Conservation (phyloP, 495 filamentous ascomycete genomes). For the Hapsidospora chrysogenum region DNA sequence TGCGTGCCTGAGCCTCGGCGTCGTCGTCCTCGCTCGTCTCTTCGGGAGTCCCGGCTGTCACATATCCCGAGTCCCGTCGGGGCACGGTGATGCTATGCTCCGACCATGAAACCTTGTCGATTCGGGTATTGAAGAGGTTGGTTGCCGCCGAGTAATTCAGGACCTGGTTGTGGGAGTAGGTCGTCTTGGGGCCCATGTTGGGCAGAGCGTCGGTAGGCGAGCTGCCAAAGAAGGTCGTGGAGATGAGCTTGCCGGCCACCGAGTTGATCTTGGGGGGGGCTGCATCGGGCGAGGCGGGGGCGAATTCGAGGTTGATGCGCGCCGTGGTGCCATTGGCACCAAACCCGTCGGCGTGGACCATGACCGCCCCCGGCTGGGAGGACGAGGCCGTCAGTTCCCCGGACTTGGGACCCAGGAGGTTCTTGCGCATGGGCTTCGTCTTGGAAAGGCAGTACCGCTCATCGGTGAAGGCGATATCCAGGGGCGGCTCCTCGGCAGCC, state of each 20-base stretch:
- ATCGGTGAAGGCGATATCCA: constrained; percentile 42
- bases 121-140: constrained; percentile 44
- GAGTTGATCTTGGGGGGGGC: constrained; percentile 51
- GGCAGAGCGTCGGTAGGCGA: constrained; percentile 30
- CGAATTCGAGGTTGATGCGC: constrained; percentile 53
- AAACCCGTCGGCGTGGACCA: constrained; percentile 33
- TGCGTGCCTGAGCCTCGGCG: background rate
- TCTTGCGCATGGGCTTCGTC: constrained; percentile 64
- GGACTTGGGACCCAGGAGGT: constrained; percentile 58
- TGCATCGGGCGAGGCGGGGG: constrained; percentile 40
- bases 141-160: constrained; percentile 50
- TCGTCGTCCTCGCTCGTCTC: constrained; percentile 10
- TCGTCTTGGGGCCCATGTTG: constrained; percentile 33
- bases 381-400: constrained; percentile 60
- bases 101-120: constrained; percentile 51
- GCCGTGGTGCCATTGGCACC: constrained; percentile 37
- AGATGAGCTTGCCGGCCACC: constrained; percentile 54
- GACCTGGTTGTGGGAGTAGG: constrained; percentile 27
- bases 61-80: constrained; percentile 46
- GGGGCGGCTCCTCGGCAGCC: constrained; percentile 56
- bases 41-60: constrained; percentile 9
- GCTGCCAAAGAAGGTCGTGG: constrained; percentile 54
- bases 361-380: constrained; percentile 52
- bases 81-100: constrained; percentile 20
- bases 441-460: constrained; percentile 50